Percentiles rank a stretch among this genome's conserved stretches.
These are phyloP conservation scores for Blastocystis sp. DNA, from an alignment of 352 stramenopile species.

Conservation along the genomic window DNA sequence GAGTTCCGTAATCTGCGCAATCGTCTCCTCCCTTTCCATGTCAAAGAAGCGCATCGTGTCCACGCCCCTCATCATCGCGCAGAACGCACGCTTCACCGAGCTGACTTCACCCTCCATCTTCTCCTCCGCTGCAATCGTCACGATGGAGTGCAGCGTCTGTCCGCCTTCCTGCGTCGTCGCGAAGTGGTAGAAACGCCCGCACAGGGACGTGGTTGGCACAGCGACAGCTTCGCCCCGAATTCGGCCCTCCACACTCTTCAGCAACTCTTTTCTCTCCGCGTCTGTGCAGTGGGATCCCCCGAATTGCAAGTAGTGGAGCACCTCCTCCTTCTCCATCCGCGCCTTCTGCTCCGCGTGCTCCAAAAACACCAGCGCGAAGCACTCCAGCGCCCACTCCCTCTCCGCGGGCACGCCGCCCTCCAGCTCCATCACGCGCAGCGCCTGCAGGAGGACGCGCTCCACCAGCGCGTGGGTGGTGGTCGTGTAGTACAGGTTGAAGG, in stretches of 20 bases:
- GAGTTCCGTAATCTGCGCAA: background rate
- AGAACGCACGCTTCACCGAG: background rate
- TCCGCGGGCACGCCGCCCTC: background rate
- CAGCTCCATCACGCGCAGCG: background rate
- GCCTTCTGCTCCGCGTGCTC: background rate
- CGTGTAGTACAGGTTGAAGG: constrained; percentile 35
- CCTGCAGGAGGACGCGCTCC: constrained; percentile 24
- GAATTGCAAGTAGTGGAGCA: background rate
- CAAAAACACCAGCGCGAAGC: background rate
- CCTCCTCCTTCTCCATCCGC: background rate
- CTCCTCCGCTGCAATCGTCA: background rate
- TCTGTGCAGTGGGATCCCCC: background rate
- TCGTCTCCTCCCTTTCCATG: background rate
- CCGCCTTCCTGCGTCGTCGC: too few relatives aligned
- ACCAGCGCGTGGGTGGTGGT: background rate
- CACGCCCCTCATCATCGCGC: background rate
- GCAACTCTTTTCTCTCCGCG: background rate
- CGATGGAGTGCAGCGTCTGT: too few relatives aligned
- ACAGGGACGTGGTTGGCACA: background rate
- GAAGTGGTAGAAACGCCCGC: background rate
- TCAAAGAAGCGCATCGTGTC: background rate
- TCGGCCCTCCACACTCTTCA: background rate
- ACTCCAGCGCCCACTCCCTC: background rate
- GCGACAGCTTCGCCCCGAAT: background rate
- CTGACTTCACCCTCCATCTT: background rate